Base-by-base conservation (phyloP, 202 grass and related monocot genomes). In the Dendrocalamus latiflorus region DNA sequence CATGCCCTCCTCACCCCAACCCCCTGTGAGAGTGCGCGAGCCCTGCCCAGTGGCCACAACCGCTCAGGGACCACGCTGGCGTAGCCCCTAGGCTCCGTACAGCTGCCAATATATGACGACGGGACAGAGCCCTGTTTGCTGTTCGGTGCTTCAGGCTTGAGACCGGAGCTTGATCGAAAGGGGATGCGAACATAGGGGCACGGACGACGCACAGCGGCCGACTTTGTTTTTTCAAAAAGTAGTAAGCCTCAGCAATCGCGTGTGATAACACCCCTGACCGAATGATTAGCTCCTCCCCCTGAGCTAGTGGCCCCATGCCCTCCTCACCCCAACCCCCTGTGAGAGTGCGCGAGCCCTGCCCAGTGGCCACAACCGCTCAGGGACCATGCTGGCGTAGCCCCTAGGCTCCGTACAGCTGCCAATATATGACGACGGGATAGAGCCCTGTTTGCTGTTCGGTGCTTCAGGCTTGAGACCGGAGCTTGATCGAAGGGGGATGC, bases 381-480 rank as follows among this genome's bases (percentile, higher is more conserved):
- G 48, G 49, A 62, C 22, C 70, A 74, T 24, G 42, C 41, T 24
- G 49, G 53, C 24, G 54, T 18, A 30, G 44, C 60, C 50, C 48
- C 38, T 50, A 36, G 36, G 2, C 9, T 51, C 65, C 77, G 64
- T 81, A 47, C 67, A 2, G 16, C 55, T 10, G 44, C 28, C 71
- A 59, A 57, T 80, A 88, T 69, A 75, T 88, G 81, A 45, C 42
- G 42, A 67, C 80, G 39, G 58, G 33, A 58, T 4, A 15, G 30
- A 24, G 7, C 5, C 44, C n/a, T 60, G 86, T 59, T 76, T 12
- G 48, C 74, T 56, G 58, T 55, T 73, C 33, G 33, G 3, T 33
- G 33, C 33, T 33, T 33, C 22, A 55, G 66, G 64, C 6, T 50
- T 4, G 66, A 69, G 10, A 22, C 21, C 39, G 11, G n/a, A 24